These are phyloP conservation scores for Coemansia brasiliensis DNA, from an alignment of 192 early-diverging fungal species.

Conservation along the genomic window DNA sequence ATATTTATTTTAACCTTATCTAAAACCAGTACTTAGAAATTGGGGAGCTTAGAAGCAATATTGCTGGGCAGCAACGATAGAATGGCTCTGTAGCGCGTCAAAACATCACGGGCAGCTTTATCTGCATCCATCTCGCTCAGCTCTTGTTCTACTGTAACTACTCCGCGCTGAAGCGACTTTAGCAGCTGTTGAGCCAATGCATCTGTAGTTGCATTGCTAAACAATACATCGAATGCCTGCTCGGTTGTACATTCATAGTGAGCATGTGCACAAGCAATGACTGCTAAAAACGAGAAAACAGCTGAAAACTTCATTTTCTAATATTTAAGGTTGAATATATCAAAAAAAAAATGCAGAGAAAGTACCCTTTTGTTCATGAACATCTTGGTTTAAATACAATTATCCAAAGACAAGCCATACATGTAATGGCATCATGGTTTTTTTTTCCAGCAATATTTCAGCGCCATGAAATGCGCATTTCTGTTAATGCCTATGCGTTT, in stretches of 20 bases:
- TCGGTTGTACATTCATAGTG: conserved; percentile 34
- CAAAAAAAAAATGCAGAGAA: too few species aligned
- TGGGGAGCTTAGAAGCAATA: conserved; percentile 13
- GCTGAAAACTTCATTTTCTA: conserved; percentile 20
- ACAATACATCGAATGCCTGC: conserved; percentile 35
- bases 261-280: conserved; percentile 6
- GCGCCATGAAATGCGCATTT: too few species aligned
- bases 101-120: conserved; percentile 14
- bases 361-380: too few species aligned
- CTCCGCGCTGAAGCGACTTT: conserved; percentile 16
- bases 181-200: conserved; percentile 21
- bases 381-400: too few species aligned
- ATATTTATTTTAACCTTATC: not conserved
- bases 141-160: conserved; percentile 4
- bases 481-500: too few species aligned
- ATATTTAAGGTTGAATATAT: not conserved
- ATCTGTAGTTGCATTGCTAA: conserved; percentile 21
- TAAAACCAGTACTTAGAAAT: conserved; percentile 4
- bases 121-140: conserved; percentile 12
- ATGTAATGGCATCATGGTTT: too few species aligned
- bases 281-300: conserved; percentile 4
- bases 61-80: conserved; percentile 14
- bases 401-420: too few species aligned
- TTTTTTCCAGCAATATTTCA: too few species aligned
- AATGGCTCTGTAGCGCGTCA: conserved; percentile 20